Evolutionary conservation across 2,329 filamentous ascomycete genomes (phyloP).

Genomic region (Epichloe hybrida): DNA sequence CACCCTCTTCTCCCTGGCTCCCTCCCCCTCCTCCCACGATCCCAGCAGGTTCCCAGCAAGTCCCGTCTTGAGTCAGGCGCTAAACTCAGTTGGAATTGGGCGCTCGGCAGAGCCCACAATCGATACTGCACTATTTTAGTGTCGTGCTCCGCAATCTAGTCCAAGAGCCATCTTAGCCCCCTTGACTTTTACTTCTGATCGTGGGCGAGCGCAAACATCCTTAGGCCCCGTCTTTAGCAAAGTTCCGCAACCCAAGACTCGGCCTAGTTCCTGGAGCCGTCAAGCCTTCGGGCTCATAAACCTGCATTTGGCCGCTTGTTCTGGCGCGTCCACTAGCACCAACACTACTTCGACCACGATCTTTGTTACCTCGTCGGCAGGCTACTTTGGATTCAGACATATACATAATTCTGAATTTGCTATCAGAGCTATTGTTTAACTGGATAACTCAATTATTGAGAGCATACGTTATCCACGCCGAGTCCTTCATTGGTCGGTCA

Average conservation of each 20-base stretch:
- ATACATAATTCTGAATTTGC: background rate
- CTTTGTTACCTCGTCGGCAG: background rate
- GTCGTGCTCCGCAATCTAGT: slow-evolving; percentile 23
- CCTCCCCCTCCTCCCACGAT: background rate
- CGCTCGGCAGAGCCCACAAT: slow-evolving; percentile 17
- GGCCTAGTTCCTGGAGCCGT: slow-evolving; percentile 8
- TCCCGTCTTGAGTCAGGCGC: slow-evolving; percentile 18
- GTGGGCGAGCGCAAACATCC: slow-evolving; percentile 12
- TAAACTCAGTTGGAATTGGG: slow-evolving; percentile 23
- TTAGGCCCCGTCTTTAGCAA: slow-evolving; percentile 8
- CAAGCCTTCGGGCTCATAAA: slow-evolving; percentile 5
- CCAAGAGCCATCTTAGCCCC: slow-evolving; percentile 14
- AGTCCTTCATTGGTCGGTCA: background rate
- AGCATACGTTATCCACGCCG: background rate
- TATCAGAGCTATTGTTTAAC: background rate
- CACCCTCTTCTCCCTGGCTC: background rate
- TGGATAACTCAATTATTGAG: background rate
- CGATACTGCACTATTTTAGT: slow-evolving; percentile 28
- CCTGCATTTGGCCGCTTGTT: slow-evolving; percentile 5
- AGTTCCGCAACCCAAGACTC: slow-evolving; percentile 11
- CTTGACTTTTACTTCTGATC: slow-evolving; percentile 13
- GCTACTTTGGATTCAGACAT: background rate
- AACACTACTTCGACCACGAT: slow-evolving; percentile 1
- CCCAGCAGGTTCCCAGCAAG: slow-evolving; percentile 3
- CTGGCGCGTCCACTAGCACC: slow-evolving; percentile 4